Evolutionary conservation across 306 rosid species (phyloP), one percentile per base, ranked within the genome.

Genomic region (Dryas drummondii): DNA sequence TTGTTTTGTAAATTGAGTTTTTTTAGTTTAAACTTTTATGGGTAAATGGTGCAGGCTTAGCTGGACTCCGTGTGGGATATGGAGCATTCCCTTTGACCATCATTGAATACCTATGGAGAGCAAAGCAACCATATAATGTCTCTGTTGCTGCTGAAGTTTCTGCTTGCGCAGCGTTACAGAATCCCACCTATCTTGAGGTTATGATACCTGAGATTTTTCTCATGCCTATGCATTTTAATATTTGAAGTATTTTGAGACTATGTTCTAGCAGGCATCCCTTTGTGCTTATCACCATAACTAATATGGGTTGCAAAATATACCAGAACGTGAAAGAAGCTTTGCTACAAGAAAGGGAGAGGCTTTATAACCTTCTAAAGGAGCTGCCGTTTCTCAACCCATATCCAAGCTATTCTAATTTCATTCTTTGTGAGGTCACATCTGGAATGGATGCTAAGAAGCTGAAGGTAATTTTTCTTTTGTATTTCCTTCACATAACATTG

Each of bases 51-150:
- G 84, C 93, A 92, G 99, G 99, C 83, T 92, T 92, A 76, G 99
- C 99, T 32, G 99, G 99, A 79, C 93, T 92, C 74, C 97, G 99
- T 40, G 99, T 94, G 64, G 99, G 99, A 76, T 94, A 94, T 76
- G 99, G 99, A 85, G 97, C 99, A 57, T 92, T 94, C 86, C 97
- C 99, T 17, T 76, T 81, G 82, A 87, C 92, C 78, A 82, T 94
- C 40, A 92, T 94, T n/a, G 91, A 92, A 83, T 94, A 82, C 79
- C 87, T 90, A 41, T 94, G 99, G 99, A 85, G 97, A 84, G 99
- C 97, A 78, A 92, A 94, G 84, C 99, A 94, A 79, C 99, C 99
- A 12, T 94, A 94, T 66, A 94, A 92, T 73, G 99, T 94, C 10
- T 94, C 99, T 46, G 97, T 89, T 73, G 91, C 99, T 80, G 97